Evolutionary conservation across 495 filamentous ascomycete genomes (phyloP), one percentile per base, ranked within the genome.

Genomic region (Gamarada debralockiae): DNA sequence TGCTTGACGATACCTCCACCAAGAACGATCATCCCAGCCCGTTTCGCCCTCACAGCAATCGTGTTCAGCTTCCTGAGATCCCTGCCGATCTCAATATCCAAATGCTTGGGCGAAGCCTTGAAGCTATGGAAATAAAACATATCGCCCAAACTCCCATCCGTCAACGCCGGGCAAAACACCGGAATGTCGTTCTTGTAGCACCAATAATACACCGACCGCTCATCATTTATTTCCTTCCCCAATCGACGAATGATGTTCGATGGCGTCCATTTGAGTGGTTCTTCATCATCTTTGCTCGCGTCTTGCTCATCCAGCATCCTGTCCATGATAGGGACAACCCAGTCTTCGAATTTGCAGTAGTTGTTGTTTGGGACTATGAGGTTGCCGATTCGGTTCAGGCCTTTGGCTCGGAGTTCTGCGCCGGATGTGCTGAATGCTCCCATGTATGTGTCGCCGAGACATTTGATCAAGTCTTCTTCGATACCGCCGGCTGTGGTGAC

Each of bases 71-170:
- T 81, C 17, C 93, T 80, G 46, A 96, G 88, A 60, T 97, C 92
- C 48, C 90, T 85, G 7, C 96, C 84, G 46, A 96, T 92, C 63
- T 96, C 92, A 31, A 96, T 80, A 25, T 81, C 73, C 17, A 98
- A 73, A 65, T 87, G 85, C 54, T 74, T 68, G 1, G 92, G 93
- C 13, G 86, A 89, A 0, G 86, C 72, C 62, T 87, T 89, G 80
- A 85, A 98, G 1, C 90, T 93, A 71, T 97, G 91, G 68, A 97
- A 96, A 66, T 95, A 96, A 21, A 97, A 69, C 95, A 98, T 98
- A 64, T 98, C 93, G 0, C 93, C 95, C 15, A 97, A 70, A 44
- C 86, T 92, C 5, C 93, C 95, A 59, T 98, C 93, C 2, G 95
- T 98, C 55, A 97, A 71, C 8, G 93, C 93, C 0, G 93, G 95